These are phyloP conservation scores for Candida koratica DNA, from an alignment of 805 yeast species.

Conservation along the genomic window DNA sequence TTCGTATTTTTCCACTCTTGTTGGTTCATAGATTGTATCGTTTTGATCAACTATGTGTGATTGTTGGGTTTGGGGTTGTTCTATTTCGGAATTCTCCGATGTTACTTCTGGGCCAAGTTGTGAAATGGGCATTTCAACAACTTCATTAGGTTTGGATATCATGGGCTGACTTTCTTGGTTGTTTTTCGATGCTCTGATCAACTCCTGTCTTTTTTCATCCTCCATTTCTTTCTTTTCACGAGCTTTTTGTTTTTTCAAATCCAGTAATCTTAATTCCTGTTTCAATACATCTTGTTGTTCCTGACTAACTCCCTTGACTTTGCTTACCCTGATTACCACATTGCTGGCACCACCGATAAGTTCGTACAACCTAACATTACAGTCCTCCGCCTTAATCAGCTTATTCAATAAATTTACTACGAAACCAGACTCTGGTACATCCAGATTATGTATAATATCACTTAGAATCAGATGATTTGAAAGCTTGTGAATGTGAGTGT, in stretches of 20 bases:
- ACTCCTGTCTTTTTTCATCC: conserved; percentile 9
- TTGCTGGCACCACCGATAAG: conserved; percentile 22
- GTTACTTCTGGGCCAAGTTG: neutral
- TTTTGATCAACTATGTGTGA: conserved; percentile 1
- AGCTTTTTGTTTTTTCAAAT: conserved; percentile 11
- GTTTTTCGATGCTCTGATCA: neutral
- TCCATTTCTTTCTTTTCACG: conserved; percentile 6
- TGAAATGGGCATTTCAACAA: neutral
- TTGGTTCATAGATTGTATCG: conserved; percentile 13
- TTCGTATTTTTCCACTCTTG: conserved; percentile 22
- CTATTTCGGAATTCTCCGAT: neutral
- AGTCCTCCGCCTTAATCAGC: conserved; percentile 3
- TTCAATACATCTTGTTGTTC: conserved; percentile 23
- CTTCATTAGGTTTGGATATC: neutral
- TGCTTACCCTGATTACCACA: conserved; percentile 24
- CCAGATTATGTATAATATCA: conserved; percentile 1
- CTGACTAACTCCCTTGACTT: conserved; percentile 14
- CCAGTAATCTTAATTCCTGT: conserved; percentile 19
- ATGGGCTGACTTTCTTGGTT: no score
- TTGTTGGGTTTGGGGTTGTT: conserved; percentile 1
- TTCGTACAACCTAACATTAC: neutral
- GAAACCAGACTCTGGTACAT: neutral
- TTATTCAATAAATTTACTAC: conserved; percentile 9
- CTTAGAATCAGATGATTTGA: conserved; percentile 5
- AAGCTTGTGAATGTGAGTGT: conserved; percentile 6